Evolutionary conservation across 176 grass and related monocot species (phyloP), one percentile per base, ranked within the genome.

Genomic region (Guadua angustifolia): DNA sequence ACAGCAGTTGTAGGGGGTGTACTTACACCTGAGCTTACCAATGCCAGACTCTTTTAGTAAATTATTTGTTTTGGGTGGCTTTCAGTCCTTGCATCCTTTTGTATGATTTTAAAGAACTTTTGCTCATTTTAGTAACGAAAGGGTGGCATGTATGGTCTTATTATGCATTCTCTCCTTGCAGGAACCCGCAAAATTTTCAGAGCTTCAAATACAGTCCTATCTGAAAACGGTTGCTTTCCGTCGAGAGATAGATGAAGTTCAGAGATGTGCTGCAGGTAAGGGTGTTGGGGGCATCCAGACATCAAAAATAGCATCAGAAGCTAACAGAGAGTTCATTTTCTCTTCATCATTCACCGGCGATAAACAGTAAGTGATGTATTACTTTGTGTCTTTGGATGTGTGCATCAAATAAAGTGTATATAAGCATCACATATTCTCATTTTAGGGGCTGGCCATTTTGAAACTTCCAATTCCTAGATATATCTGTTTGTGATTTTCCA

Each of bases 201-300:
- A 95, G 73, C 89, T 98, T 73, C 95, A 98, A 92, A 98, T 95
- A 87, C 93, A 98, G 64, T 98, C 95, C 74, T 95, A 98, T 85
- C 91, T 98, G 77, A 98, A 93, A 95, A 98, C 93, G 51, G 93
- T 98, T 80, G 92, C 95, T 88, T 98, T 98, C 68, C 86, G 95
- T 53, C 74, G 91, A 83, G 95, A 95, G 86, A 98, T 98, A 88
- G 77, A 98, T 52, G 58, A 95, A 88, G 91, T 98, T 68, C 95
- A 95, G 73, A 93, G 71, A 71, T 83, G 81, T 82, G 85, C 93
- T 90, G 77, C 91, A 80, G 93, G 89, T 50, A 95, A 83, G 59
- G 93, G 74, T 90, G 69, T 92, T 87, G 95, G 87, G 35, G 93
- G 93, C 83, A 78, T 98, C 74, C 95, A 95, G 77, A 92, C 95